Conservation (phyloP, 768 basidiomycete genomes). For the Hypholoma fasciculare region DNA sequence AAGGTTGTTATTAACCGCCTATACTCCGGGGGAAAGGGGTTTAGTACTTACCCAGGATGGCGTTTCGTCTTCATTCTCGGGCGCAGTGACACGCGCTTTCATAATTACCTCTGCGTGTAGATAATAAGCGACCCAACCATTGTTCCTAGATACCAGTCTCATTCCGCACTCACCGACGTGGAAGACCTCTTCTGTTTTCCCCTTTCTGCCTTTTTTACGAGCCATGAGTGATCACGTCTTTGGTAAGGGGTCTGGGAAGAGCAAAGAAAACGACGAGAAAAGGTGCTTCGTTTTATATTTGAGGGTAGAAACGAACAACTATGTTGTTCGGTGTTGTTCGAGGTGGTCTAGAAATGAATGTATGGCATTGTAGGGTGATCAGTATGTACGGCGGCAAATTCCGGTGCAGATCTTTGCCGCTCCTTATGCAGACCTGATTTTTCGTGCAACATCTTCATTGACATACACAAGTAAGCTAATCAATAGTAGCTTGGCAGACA, state of each 20-base stretch:
- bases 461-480: too few species aligned
- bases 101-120: slow-evolving; percentile 55
- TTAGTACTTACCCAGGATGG: slow-evolving; percentile 46
- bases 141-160: too few species aligned
- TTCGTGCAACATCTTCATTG: too few species aligned
- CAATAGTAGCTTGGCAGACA: too few species aligned
- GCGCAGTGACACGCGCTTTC: slow-evolving; percentile 47
- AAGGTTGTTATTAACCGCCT: not conserved
- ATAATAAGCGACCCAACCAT: too few species aligned
- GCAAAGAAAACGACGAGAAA: not conserved
- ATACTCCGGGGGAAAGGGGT: not conserved
- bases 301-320: too few species aligned
- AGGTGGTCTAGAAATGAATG: too few species aligned
- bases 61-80: slow-evolving; percentile 15
- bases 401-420: too few species aligned
- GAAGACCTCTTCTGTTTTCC: slow-evolving; percentile 30
- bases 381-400: too few species aligned
- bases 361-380: too few species aligned
- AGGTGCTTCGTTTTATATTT: not conserved
- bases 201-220: slow-evolving; percentile 14
- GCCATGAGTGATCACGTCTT: not conserved
- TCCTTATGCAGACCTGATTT: too few species aligned
- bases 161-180: slow-evolving; percentile 45
- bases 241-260: not conserved
- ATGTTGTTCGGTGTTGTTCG: too few species aligned